Evolutionary conservation across 1,284 basidiomycete species (phyloP), one percentile per base, ranked within the genome.

Genomic region (Cystobasidiaceae sp.): DNA sequence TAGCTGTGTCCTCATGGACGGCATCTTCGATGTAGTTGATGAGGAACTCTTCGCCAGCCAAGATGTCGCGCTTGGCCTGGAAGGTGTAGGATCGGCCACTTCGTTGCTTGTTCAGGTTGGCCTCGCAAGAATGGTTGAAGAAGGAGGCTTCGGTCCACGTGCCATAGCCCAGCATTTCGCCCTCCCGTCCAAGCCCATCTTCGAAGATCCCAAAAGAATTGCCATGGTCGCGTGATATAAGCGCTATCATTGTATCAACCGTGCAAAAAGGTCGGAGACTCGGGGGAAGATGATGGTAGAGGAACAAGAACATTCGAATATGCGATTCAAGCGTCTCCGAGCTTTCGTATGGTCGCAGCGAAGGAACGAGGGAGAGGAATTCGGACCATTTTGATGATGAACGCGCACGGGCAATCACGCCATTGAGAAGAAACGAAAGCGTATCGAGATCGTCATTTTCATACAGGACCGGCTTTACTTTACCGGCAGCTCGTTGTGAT

Each of bases 161-260:
- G 23, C 71, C 72, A 58, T 71, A 72, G 2, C 72, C 72, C 13
- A 73, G 68, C 68, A 73, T 71, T 58, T 73, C 61, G 8, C 61
- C 72, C 25, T 58, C 71, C 13, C 57, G 56, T 4, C 60, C 70
- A 30, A 54, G 44, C 1, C 49, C 54, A 15, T 56, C 49, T 49
- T 65, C 66, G 68, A 71, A 71, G 44, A 73, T 70, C 8, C 72
- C 72, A 50, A 73, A 73, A 17, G 67, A 69, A 65, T 73, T 73
- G 23, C 59, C 65, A 17, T 59, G 50, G 62, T 73, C 72, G 30
- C 68, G 69, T 4, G 54, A 51, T 2, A 67, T 37, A 19, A 72
- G 33, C 13, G 64, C 65, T 39, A 70, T 65, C 41, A 60, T 8
- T 32, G 61, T 51, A 33, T 65, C 44, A 39, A 68, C 33, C 25